Base-by-base conservation (phyloP, 441 rosid genomes). In the Raphanus hybrid region DNA sequence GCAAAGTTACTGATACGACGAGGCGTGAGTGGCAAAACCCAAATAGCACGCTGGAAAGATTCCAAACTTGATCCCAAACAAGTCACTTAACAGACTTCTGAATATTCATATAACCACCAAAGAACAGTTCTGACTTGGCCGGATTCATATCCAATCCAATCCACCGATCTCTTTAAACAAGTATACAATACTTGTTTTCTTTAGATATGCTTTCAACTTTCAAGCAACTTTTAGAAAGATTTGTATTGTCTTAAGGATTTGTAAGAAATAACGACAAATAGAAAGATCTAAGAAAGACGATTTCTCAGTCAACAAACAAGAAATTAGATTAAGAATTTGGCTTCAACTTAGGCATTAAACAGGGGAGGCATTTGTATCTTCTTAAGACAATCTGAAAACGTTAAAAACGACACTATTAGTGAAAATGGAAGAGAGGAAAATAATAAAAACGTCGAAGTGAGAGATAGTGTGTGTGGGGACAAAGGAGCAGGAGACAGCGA, bases 401-500 rank as follows among this genome's bases (percentile, higher is more conserved):
- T 67, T 26, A 60, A 72, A 59, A 27, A 11, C 12, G 37, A 59
- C 8, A 78, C 77, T 72, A 10, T 72, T 78, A 8, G 6, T 59
- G 58, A 10, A 71, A 71, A 57, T 2, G 61, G 18, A 59, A 10
- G 32, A 72, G 29, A 72, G 11, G 27, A 78, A 73, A 67, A 67
- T 60, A 34, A 62, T 59, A 48, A 61, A 73, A 50, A 29, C 69
- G 77, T 73, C 59, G 77, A 72, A 60, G 26, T 5, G 4, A 48
- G 69, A 72, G 81, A 61, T 52, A 62, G 65, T 73, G 69, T 72
- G 64, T 59, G 65, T 72, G 23, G 74, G 74, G 81, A 67, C 77
- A 58, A 35, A 57, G 69, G 58, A 54, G 74, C 20, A 67, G 61
- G 41, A 54, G 58, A 63, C 74, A 67, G 60, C 64, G 75, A 64